Conservation (phyloP, 2,329 filamentous ascomycete genomes). For the Celoporthe dispersa region DNA sequence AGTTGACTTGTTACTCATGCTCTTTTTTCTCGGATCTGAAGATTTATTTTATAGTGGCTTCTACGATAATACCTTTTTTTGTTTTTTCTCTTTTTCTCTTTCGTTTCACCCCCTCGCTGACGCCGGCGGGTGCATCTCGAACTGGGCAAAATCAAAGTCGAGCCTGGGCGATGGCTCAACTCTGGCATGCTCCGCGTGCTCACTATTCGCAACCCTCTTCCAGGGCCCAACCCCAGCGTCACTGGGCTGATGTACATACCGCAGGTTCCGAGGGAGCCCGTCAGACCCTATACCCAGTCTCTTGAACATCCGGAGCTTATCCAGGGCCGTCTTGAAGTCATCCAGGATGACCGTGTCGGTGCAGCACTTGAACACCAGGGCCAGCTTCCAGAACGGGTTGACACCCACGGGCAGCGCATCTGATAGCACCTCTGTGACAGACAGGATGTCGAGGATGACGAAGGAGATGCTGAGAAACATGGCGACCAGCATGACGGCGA, state of each 20-base stretch:
- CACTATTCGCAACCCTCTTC: slow-evolving; percentile 1
- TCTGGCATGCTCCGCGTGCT: slow-evolving; percentile 14
- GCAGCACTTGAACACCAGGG: slow-evolving; percentile 69
- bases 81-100: background rate
- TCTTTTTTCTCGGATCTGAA: no score
- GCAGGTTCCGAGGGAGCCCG: background rate
- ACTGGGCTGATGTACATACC: background rate
- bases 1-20: no score
- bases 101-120: background rate
- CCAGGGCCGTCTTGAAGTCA: slow-evolving; percentile 66
- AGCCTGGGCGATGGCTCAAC: slow-evolving; percentile 5
- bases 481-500: slow-evolving; percentile 63
- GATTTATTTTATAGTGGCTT: background rate
- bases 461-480: slow-evolving; percentile 66
- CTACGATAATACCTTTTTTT: background rate
- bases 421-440: slow-evolving; percentile 56
- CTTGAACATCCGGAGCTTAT: slow-evolving; percentile 34
- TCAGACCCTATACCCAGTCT: slow-evolving; percentile 8
- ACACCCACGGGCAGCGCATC: slow-evolving; percentile 49
- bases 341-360: slow-evolving; percentile 70
- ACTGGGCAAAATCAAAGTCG: background rate
- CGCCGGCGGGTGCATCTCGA: slow-evolving; percentile 19
- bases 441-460: slow-evolving; percentile 63
- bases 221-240: background rate
- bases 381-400: slow-evolving; percentile 67